Evolutionary conservation across 306 rosid species (phyloP), one percentile per base, ranked within the genome.

Genomic region (Astragalus glycyphyllos): DNA sequence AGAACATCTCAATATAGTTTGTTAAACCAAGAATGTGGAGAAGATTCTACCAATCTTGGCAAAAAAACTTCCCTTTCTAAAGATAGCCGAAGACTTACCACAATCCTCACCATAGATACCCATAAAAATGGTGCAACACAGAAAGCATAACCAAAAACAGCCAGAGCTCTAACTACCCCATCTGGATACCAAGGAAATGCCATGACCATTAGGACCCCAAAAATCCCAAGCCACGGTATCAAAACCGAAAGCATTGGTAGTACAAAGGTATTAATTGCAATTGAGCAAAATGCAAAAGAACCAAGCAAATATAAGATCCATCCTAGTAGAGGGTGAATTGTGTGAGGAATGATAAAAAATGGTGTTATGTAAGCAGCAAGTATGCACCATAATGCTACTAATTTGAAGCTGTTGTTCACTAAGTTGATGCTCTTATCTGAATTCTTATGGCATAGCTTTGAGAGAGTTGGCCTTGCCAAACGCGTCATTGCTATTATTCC

Each of bases 221-320:
- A 13, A 32, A 90, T 79, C 12, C 80, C 91, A 11, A 86, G 6
- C 88, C 88, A 88, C 0, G 86, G 92, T 6, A 73, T 51, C 81
- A 92, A 61, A 71, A 90, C 84, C 0, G 96, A 83, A 2, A 92
- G 59, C 82, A 54, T 51, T 60, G 96, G 98, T n/a, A 92, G 87
- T 37, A 88, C 74, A 67, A 88, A 86, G 12, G 80, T 77, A 50
- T 86, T 88, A 61, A 72, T 60, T 14, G 84, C 85, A 6, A 89
- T 37, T 3, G 72, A 85, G 77, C 86, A 85, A 17, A 92, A 73
- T 4, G 92, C 71, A 42, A 87, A 80, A 0, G 87, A 56, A 55
- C 96, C 91, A 1, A 92, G 82, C 51, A 92, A 76, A 69, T 86
- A 92, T 3, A 92, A 80, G 46, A 73, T 16, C 98, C 98, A 92